Base-by-base conservation (phyloP, 73 alveolate species). In the Urostyla sp. region DNA sequence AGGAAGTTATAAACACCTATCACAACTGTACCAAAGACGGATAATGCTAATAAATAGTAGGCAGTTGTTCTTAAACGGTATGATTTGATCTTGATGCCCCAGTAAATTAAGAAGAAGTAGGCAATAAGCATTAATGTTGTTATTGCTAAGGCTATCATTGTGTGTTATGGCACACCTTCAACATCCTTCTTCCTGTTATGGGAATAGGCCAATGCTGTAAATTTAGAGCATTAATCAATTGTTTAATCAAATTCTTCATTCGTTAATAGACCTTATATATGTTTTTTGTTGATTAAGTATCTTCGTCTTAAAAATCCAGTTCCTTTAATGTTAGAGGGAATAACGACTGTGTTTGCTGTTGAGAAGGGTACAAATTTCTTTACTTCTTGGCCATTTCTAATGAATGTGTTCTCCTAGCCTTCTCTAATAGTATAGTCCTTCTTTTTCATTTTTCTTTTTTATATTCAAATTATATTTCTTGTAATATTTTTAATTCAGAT, bases 251-350 rank as follows among this genome's bases (percentile, higher is more conserved):
- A 83, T 35, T 83, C 91, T n/a, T 83, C 75, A 57, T 67, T 80
- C 18, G 45, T 31, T 1, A 83, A 54, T 5, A 40, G 20, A 37
- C 63, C 61, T 54, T 66, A 44, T 0, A 83, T 32, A 32, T 53
- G 43, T 24, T 52, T 34, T 51, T 77, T 36, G 26, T 72, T 61
- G n/a, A 27, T 2, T 60, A 57, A 63, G 52, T 77, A 83, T 20
- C 16, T 60, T 15, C 73, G 38, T 18, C 87, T 34, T n/a, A 83
- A 51, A 35, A 72, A 83, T 2, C 91, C 91, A 24, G 91, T 83
- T 35, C 91, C 91, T 37, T 83, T 72, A 18, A 16, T 31, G 40
- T 83, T 83, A 18, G 87, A 31, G 31, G 54, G 80, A 38, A 83
- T 76, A 0, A 73, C 66, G 13, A 83, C 91, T 28, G 31, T 16